phyloP scores from a whole-genome alignment of 1,284 basidiomycete genomes.

The Cryptococcus sp. region DNA sequence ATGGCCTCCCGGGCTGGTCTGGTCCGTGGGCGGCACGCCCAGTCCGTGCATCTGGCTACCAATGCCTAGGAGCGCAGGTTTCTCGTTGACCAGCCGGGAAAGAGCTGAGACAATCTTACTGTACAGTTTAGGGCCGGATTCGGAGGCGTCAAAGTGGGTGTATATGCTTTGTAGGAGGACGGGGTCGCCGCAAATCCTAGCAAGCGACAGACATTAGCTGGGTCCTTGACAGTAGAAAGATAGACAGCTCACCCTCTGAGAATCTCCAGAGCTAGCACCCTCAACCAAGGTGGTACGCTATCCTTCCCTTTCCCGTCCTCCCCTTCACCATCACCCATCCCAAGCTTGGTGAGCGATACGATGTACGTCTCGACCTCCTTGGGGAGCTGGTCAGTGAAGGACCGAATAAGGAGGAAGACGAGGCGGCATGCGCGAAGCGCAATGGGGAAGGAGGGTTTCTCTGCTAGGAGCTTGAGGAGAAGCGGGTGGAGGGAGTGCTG shows the following conservation, averaged over 20 bases:
- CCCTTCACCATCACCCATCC: conserved; percentile 61
- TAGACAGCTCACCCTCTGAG: conserved; percentile 64
- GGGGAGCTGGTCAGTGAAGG: conserved; percentile 76
- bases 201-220: not conserved
- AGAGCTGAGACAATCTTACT: conserved; percentile 73
- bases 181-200: conserved; percentile 73
- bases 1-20: conserved; percentile 15
- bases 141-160: conserved; percentile 67
- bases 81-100: conserved; percentile 80
- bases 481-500: conserved; percentile 86
- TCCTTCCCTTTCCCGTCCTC: conserved; percentile 31
- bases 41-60: conserved; percentile 74
- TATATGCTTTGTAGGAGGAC: conserved; percentile 76
- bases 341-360: conserved; percentile 70
- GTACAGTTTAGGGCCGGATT: conserved; percentile 65
- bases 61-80: conserved; percentile 74
- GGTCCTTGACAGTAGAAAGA: not conserved
- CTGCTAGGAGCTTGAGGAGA: conserved; percentile 77
- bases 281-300: conserved; percentile 68
- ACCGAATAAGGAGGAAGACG: conserved; percentile 86
- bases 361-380: conserved; percentile 82
- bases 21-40: conserved; percentile 54
- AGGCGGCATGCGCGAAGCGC: conserved; percentile 87
- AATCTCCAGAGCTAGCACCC: conserved; percentile 86
- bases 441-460: conserved; percentile 78